phyloP scores from a whole-genome alignment of 2,329 filamentous ascomycete species.

The Eutypa lata region DNA sequence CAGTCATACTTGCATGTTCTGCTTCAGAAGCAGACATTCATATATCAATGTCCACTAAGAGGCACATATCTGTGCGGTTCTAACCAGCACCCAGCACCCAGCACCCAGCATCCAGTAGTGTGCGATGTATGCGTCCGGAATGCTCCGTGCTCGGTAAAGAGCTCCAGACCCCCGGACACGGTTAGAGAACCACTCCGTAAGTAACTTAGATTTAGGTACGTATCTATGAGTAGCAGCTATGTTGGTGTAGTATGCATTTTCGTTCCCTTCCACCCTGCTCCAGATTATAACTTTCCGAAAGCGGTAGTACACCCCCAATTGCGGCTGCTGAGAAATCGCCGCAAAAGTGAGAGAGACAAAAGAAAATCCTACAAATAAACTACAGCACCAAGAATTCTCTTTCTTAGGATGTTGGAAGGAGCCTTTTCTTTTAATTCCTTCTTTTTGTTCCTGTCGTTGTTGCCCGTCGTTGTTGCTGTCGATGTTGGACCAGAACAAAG shows the following conservation, averaged over 20 bases:
- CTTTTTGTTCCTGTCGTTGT: slow-evolving; percentile 14
- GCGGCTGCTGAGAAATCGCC: slow-evolving; percentile 18
- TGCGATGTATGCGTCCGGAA: slow-evolving; percentile 15
- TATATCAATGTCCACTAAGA: not conserved
- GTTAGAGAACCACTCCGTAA: slow-evolving; percentile 14
- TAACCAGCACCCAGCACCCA: not conserved
- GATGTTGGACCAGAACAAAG: slow-evolving; percentile 23
- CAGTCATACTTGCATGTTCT: not conserved
- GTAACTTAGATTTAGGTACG: slow-evolving; percentile 14
- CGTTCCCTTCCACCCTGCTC: slow-evolving; percentile 12
- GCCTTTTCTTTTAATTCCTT: not conserved
- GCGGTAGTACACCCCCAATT: slow-evolving; percentile 22
- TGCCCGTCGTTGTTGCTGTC: slow-evolving; percentile 1
- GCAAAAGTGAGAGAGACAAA: slow-evolving; percentile 7
- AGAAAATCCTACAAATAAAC: slow-evolving; percentile 29
- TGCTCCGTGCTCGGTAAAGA: slow-evolving; percentile 20
- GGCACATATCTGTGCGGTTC: not conserved
- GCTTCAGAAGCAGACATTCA: not conserved
- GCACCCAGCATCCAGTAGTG: not conserved
- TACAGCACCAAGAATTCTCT: slow-evolving; percentile 20
- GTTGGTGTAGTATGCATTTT: slow-evolving; percentile 3
- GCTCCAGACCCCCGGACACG: slow-evolving; percentile 21
- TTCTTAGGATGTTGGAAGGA: slow-evolving; percentile 17
- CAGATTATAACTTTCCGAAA: slow-evolving; percentile 21
- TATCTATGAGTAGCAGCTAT: slow-evolving; percentile 4